Conservation (phyloP, 2,329 filamentous ascomycete genomes). For the Exophiala spinifera region DNA sequence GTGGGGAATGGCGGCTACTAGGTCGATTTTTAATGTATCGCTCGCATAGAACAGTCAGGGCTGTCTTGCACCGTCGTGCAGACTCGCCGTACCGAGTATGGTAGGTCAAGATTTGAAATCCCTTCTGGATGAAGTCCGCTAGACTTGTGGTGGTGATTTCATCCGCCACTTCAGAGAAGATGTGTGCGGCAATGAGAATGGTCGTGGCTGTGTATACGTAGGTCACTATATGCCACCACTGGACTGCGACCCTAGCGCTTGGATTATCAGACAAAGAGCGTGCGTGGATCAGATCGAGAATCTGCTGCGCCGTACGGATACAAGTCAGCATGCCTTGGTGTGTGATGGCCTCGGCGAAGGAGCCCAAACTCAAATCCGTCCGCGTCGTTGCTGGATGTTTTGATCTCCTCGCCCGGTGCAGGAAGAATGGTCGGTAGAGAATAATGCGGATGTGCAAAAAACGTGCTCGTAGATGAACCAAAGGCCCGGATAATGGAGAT, state of each 20-base stretch:
- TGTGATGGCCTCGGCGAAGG: neutral
- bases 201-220: conserved; percentile 23
- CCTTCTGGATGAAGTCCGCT: neutral
- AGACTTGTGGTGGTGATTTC: neutral
- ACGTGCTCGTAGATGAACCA: neutral
- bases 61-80: neutral
- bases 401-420: neutral
- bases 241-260: neutral
- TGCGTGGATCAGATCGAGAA: neutral
- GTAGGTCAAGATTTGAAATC: neutral
- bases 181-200: neutral
- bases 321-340: neutral
- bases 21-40: neutral
- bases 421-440: neutral
- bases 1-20: neutral
- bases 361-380: no score
- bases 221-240: neutral
- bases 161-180: neutral
- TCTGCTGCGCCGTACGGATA: neutral
- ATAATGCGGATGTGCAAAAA: neutral
- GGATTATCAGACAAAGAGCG: neutral
- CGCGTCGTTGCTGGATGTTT: neutral
- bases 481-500: neutral
- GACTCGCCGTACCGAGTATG: neutral
- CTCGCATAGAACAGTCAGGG: neutral